These are phyloP conservation scores for Scheffersomyces parashehatae DNA, from an alignment of 1,139 yeast species.

Conservation along the genomic window DNA sequence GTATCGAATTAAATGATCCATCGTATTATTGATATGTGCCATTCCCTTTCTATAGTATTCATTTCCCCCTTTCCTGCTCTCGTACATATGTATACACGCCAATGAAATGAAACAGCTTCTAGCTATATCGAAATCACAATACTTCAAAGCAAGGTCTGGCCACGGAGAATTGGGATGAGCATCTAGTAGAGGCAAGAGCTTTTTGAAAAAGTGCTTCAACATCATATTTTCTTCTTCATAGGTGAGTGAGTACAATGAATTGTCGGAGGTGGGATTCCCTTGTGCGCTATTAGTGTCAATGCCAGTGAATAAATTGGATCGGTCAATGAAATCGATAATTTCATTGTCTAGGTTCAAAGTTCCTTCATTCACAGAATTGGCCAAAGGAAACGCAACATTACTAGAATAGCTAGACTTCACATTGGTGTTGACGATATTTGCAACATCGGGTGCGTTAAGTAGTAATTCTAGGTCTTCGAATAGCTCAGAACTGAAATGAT, in stretches of 20 bases:
- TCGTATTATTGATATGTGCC: conserved; percentile 51
- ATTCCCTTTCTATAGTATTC: conserved; percentile 52
- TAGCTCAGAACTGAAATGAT: conserved; percentile 15
- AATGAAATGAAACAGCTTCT: conserved; percentile 54
- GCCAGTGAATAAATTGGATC: conserved; percentile 10
- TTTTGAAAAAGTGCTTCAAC: conserved; percentile 53
- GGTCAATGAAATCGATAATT: conserved; percentile 14
- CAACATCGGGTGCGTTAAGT: conserved; percentile 11
- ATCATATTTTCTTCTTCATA: conserved; percentile 51
- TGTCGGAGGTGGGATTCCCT: neutral
- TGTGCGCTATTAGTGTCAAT: conserved; percentile 2
- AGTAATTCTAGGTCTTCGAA: conserved; percentile 20
- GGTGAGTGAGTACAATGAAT: conserved; percentile 10
- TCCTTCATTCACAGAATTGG: neutral
- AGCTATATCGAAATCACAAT: conserved; percentile 57
- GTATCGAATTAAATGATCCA: conserved; percentile 48
- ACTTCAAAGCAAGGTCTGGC: conserved; percentile 56
- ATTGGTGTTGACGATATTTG: conserved; percentile 1
- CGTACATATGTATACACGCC: conserved; percentile 55
- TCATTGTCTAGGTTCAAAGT: conserved; percentile 11
- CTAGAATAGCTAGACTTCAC: neutral
- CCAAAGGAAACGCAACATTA: neutral
- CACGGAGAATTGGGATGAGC: conserved; percentile 60
- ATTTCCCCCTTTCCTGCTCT: conserved; percentile 45
- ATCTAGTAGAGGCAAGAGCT: conserved; percentile 50